These are phyloP conservation scores for Agastache rugosa DNA, from an alignment of 257 asterid species.

Conservation along the genomic window DNA sequence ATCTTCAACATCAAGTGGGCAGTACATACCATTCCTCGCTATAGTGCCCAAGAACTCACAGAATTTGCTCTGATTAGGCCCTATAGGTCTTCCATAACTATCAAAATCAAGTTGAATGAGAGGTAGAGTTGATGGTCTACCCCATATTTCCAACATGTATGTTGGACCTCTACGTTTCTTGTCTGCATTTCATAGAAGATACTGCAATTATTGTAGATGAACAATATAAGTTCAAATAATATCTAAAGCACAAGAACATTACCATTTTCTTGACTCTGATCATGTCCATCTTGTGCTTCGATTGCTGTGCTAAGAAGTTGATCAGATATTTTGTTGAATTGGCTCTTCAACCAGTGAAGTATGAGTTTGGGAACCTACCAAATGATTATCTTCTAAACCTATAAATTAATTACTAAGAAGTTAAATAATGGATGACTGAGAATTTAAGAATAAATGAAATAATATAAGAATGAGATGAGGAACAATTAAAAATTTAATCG, in stretches of 20 bases:
- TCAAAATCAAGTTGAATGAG: constrained; percentile 11
- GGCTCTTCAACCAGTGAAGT: neutral
- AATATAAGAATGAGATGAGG: too few species aligned
- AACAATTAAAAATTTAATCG: too few species aligned
- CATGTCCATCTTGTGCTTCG: neutral
- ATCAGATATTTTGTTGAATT: neutral
- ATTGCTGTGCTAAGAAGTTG: neutral
- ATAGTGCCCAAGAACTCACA: neutral
- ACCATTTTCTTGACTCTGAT: neutral
- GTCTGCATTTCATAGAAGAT: neutral
- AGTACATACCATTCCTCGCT: constrained; percentile 10
- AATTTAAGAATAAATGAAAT: too few species aligned
- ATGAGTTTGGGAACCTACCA: too few species aligned
- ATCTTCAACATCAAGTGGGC: constrained; percentile 21
- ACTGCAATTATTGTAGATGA: neutral
- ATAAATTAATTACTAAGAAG: too few species aligned
- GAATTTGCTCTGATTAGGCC: constrained; percentile 3
- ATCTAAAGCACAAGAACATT: neutral
- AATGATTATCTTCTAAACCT: too few species aligned
- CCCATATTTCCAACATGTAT: constrained; percentile 21
- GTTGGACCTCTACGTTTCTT: constrained; percentile 17
- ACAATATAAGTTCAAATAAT: neutral
- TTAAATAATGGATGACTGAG: too few species aligned
- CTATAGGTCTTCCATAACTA: constrained; percentile 11
- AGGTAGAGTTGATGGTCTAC: constrained; percentile 16